Conservation (phyloP, 441 rosid genomes). For the Francoa sonchifolia region DNA sequence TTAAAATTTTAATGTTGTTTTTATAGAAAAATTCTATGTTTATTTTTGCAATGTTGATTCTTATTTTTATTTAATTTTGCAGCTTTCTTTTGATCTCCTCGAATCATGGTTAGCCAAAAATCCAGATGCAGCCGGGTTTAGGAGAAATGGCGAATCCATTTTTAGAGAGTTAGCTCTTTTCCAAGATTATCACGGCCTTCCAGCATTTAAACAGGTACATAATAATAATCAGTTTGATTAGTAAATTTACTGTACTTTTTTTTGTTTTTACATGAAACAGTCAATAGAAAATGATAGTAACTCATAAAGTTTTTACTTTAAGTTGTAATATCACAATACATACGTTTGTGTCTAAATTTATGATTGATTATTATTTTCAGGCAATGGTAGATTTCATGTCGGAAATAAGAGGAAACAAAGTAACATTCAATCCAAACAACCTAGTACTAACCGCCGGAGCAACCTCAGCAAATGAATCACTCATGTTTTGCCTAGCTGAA, state of each 20-base stretch:
- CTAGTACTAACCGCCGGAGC: slow-evolving; percentile 55
- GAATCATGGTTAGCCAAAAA: slow-evolving; percentile 71
- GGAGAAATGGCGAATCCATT: slow-evolving; percentile 59
- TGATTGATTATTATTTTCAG: too few relatives aligned
- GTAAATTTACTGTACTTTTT: too few relatives aligned
- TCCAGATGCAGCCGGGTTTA: slow-evolving; percentile 65
- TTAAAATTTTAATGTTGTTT: too few relatives aligned
- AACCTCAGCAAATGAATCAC: slow-evolving; percentile 52
- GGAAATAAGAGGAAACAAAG: slow-evolving; percentile 37
- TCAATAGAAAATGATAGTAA: too few relatives aligned
- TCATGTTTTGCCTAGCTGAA: slow-evolving; percentile 52
- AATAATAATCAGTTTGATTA: too few relatives aligned
- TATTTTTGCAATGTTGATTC: too few relatives aligned
- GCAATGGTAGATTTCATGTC: slow-evolving; percentile 38
- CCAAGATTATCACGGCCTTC: slow-evolving; percentile 89
- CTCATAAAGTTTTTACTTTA: too few relatives aligned
- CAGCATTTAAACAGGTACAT: slow-evolving; percentile 55
- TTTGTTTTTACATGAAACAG: too few relatives aligned
- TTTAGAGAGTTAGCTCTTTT: slow-evolving; percentile 90
- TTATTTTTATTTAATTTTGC: too few relatives aligned
- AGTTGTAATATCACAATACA: too few relatives aligned
- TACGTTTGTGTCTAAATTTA: too few relatives aligned
- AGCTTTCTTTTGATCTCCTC: slow-evolving; percentile 69
- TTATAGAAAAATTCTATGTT: too few relatives aligned
- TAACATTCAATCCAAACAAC: slow-evolving; percentile 32